These are phyloP conservation scores for Claviceps sorghi DNA, from an alignment of 2,329 filamentous ascomycete genomes.

Conservation along the genomic window DNA sequence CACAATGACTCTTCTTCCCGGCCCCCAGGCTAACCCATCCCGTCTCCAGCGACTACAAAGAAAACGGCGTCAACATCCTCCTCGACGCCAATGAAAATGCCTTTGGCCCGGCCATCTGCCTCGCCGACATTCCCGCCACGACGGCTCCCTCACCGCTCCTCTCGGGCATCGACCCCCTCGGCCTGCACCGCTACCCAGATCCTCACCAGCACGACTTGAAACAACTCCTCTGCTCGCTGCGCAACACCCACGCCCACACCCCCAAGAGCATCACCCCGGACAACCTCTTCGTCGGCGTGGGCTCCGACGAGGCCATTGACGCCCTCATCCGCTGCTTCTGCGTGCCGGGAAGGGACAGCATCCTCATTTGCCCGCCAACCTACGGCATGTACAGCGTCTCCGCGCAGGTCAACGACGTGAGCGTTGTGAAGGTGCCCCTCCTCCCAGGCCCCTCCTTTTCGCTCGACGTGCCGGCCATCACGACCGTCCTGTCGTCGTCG, in stretches of 20 bases:
- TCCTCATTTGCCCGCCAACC: constrained; percentile 88
- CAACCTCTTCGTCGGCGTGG: constrained; percentile 88
- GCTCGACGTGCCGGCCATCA: constrained; percentile 57
- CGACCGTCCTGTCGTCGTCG: constrained; percentile 40
- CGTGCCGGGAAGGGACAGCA: constrained; percentile 69
- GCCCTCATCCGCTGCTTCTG: constrained; percentile 89
- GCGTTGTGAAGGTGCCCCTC: constrained; percentile 73
- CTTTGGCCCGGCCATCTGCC: constrained; percentile 64
- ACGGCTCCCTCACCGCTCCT: constrained; percentile 18
- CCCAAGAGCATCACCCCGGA: constrained; percentile 56
- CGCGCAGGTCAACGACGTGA: constrained; percentile 84
- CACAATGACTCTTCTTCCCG: too few relatives aligned
- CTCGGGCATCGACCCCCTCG: constrained; percentile 53
- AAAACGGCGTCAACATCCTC: constrained; percentile 88
- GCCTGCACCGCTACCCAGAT: constrained; percentile 89
- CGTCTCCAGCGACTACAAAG: constrained; percentile 77
- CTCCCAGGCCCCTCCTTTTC: constrained; percentile 56
- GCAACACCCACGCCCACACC: constrained; percentile 76
- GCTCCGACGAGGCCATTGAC: constrained; percentile 94
- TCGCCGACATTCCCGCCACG: constrained; percentile 29
- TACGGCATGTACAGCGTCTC: constrained; percentile 98
- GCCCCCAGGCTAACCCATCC: constrained; percentile 5
- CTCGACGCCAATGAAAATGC: constrained; percentile 98
- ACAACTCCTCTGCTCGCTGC: constrained; percentile 68
- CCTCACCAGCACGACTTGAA: constrained; percentile 86